Evolutionary conservation across 73 alveolate genomes (phyloP), one percentile per base, ranked within the genome.

Genomic region (Vitrella brassicaformis): DNA sequence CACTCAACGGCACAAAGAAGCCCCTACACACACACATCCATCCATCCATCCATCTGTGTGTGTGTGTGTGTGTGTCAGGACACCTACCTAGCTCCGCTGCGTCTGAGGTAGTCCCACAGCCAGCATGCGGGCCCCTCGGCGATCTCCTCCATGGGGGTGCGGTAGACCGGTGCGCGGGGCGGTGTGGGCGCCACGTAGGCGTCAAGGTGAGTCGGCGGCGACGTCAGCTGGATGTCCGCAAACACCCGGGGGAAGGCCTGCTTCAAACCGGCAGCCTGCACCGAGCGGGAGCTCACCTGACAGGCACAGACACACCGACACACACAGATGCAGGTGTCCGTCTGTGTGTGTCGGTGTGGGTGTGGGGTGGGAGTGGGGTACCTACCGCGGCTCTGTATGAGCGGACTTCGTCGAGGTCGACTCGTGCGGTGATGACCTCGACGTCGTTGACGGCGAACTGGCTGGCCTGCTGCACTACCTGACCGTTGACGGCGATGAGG

Each of bases 61-160:
- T n/a, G n/a, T n/a, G n/a, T n/a, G n/a, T n/a, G n/a, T n/a, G n/a
- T n/a, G n/a, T n/a, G n/a, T n/a, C n/a, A n/a, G n/a, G n/a, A n/a
- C n/a, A n/a, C n/a, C n/a, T n/a, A n/a, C n/a, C n/a, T 80, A 26
- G 95, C 95, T 66, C 98, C 98, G 4, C 96, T 90, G 66, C 98
- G 82, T 68, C 98, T 89, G 66, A 93, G 80, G 46, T 92, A 93
- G 80, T 93, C 98, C 98, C 98, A 93, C 9, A 93, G 85, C 91
- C 95, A 93, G 19, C 90, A 76, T 0, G 97, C 89, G 25, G 96
- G 97, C 0, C 96, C 97, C 31, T 70, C 67, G 27, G 90, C 89
- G 68, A 93, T 89, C 78, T 93, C 97, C 86, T 87, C 88, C 80
- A 82, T 88, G n/a, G 88, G 90, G 25, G 68, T 46, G n/a, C n/a